Percentiles rank a stretch among this genome's conserved stretches.
phyloP scores from a whole-genome alignment of 2,329 filamentous ascomycete species.

The Alternaria tenuissima region DNA sequence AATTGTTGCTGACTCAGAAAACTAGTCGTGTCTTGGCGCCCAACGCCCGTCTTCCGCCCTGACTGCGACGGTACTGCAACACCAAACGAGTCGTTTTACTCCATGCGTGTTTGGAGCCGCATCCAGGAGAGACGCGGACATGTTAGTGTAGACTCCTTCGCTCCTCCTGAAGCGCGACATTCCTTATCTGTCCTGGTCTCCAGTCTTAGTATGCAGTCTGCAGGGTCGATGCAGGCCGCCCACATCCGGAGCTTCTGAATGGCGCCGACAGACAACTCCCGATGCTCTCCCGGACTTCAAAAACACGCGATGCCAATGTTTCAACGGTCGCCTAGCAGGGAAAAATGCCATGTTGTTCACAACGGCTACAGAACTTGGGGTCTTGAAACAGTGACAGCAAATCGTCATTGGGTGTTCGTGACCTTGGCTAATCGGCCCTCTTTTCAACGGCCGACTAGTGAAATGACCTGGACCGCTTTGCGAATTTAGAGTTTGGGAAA shows the following conservation, averaged over 20 bases:
- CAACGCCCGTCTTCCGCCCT: constrained; percentile 8
- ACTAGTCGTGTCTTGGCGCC: constrained; percentile 7
- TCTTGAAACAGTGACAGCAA: neutral
- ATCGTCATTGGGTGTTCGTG: neutral
- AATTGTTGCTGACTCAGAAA: constrained; percentile 10
- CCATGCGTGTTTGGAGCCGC: constrained; percentile 1
- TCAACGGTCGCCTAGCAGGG: constrained; percentile 6
- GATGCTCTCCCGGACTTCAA: neutral
- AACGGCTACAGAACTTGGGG: neutral
- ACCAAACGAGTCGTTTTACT: neutral
- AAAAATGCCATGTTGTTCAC: neutral
- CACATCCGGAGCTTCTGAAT: neutral
- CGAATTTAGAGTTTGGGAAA: neutral
- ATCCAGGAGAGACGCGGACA: neutral
- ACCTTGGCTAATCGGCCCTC: constrained; percentile 7
- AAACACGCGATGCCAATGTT: constrained; percentile 1
- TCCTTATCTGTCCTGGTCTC: neutral
- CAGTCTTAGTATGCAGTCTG: neutral
- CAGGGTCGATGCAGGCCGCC: constrained; percentile 5
- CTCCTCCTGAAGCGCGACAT: neutral
- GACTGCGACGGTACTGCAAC: constrained; percentile 5
- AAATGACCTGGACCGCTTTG: constrained; percentile 1
- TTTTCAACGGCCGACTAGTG: constrained; percentile 4
- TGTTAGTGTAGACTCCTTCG: neutral
- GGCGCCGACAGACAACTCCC: neutral